These are phyloP conservation scores for Coccomyxa sp. DNA, from an alignment of 139 green algal genomes.

Conservation along the genomic window DNA sequence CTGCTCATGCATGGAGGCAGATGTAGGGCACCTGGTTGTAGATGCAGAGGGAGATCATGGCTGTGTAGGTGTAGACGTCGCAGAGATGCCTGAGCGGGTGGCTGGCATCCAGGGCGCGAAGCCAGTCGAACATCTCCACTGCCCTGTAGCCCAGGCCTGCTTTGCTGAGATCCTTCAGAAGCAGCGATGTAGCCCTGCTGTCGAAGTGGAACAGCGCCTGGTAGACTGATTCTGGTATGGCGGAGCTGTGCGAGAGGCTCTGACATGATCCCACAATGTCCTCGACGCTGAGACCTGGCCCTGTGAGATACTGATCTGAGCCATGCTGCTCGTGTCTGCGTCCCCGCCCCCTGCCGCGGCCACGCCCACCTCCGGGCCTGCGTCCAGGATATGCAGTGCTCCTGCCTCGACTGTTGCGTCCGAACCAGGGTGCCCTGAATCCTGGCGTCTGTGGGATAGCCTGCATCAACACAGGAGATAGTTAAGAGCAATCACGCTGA, in stretches of 20 bases:
- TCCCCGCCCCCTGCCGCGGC: conserved; percentile 4
- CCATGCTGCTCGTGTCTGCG: conserved; percentile 5
- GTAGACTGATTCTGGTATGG: background rate
- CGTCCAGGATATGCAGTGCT: background rate
- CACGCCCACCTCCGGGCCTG: background rate
- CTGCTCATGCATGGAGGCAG: too few relatives aligned
- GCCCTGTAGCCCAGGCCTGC: conserved; percentile 44
- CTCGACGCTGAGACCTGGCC: conserved; percentile 23
- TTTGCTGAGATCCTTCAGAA: conserved; percentile 77
- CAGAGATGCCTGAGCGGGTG: conserved; percentile 51
- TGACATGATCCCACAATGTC: conserved; percentile 28
- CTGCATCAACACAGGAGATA: conserved; percentile 44
- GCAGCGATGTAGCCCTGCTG: conserved; percentile 52
- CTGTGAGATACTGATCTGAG: background rate
- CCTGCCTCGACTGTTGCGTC: conserved; percentile 28
- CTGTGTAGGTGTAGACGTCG: conserved; percentile 83
- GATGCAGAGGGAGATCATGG: conserved; percentile 77
- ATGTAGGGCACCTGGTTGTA: conserved; percentile 45
- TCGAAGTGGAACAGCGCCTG: conserved; percentile 67
- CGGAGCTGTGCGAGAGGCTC: conserved; percentile 15
- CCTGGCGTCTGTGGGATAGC: conserved; percentile 47
- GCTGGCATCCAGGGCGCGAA: conserved; percentile 46
- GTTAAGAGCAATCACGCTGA: too few relatives aligned
- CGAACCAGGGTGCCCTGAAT: conserved; percentile 65
- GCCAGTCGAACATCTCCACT: conserved; percentile 75